phyloP scores from a whole-genome alignment of 257 asterid genomes.

The Fraxinus excelsior region DNA sequence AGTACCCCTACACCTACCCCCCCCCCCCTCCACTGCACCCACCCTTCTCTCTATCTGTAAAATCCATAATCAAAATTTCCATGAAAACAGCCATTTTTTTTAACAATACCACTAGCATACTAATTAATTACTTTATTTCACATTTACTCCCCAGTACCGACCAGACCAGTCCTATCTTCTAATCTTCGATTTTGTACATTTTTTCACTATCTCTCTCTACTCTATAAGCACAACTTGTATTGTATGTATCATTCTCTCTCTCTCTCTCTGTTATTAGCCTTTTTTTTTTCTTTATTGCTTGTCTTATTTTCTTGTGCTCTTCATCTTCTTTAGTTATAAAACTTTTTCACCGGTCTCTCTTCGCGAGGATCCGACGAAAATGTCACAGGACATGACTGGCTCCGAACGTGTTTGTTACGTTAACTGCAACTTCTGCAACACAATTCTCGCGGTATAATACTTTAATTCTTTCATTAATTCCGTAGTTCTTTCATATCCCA shows the following conservation, averaged over 20 bases:
- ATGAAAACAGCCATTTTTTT: constrained; percentile 21
- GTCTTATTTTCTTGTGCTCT: constrained; percentile 8
- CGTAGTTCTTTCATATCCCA: constrained; percentile 15
- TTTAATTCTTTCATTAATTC: not conserved
- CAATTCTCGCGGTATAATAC: constrained; percentile 74
- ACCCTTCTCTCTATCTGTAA: constrained; percentile 9
- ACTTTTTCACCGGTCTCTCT: not conserved
- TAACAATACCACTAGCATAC: constrained; percentile 38
- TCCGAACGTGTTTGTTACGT: constrained; percentile 90
- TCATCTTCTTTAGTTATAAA: constrained; percentile 14
- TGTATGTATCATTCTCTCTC: constrained; percentile 21
- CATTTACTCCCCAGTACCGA: constrained; percentile 41
- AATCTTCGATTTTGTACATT: constrained; percentile 38
- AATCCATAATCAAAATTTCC: constrained; percentile 15
- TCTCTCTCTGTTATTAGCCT: constrained; percentile 22
- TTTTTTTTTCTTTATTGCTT: constrained; percentile 11
- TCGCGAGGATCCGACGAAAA: constrained; percentile 42
- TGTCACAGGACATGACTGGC: constrained; percentile 60
- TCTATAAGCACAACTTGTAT: not conserved
- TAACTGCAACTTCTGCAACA: constrained; percentile 94
- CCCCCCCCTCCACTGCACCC: constrained; percentile 1
- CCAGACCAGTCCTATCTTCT: constrained; percentile 52
- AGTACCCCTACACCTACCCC: not conserved
- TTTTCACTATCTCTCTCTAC: not conserved
- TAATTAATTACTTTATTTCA: constrained; percentile 25